Evolutionary conservation across 495 filamentous ascomycete species (phyloP).

Genomic region (Penicillium daleae): DNA sequence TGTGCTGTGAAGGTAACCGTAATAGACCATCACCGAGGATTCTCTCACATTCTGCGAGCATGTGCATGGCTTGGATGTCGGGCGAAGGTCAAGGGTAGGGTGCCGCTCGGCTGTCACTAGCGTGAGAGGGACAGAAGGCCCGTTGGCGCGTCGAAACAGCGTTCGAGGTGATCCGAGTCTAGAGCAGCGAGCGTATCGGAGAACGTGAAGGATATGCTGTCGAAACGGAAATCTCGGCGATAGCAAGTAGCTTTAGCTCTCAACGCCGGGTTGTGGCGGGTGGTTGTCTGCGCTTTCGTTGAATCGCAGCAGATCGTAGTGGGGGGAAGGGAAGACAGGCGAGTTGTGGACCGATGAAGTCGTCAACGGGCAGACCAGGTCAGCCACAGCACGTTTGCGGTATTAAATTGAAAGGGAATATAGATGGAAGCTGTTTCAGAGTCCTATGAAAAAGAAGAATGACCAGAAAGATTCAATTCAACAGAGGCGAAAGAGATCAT

Average conservation of each 20-base stretch:
- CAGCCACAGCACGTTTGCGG: slow-evolving; percentile 17
- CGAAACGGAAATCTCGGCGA: slow-evolving; percentile 2
- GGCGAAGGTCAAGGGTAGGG: slow-evolving; percentile 9
- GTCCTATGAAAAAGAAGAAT: neutral
- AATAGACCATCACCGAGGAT: slow-evolving; percentile 76
- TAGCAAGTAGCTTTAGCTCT: neutral
- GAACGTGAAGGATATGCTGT: slow-evolving; percentile 9
- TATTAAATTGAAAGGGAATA: neutral
- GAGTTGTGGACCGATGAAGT: slow-evolving; percentile 29
- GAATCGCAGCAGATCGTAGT: slow-evolving; percentile 27
- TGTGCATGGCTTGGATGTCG: slow-evolving; percentile 34
- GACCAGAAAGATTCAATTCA: slow-evolving; percentile 1
- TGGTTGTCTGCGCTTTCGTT: neutral
- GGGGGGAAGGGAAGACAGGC: slow-evolving; percentile 26
- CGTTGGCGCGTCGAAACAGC: slow-evolving; percentile 24
- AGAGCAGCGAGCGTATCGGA: slow-evolving; percentile 14
- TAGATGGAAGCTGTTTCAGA: neutral
- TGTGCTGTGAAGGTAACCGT: slow-evolving; percentile 67
- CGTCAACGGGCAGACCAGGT: slow-evolving; percentile 14
- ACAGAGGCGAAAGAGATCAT: neutral
- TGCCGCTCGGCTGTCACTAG: slow-evolving; percentile 25
- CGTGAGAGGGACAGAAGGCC: slow-evolving; percentile 14
- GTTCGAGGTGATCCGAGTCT: slow-evolving; percentile 15
- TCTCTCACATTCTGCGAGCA: slow-evolving; percentile 75
- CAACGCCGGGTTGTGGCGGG: neutral